phyloP scores from a whole-genome alignment of 2,329 filamentous ascomycete species.

The Monilinia fructicola region DNA sequence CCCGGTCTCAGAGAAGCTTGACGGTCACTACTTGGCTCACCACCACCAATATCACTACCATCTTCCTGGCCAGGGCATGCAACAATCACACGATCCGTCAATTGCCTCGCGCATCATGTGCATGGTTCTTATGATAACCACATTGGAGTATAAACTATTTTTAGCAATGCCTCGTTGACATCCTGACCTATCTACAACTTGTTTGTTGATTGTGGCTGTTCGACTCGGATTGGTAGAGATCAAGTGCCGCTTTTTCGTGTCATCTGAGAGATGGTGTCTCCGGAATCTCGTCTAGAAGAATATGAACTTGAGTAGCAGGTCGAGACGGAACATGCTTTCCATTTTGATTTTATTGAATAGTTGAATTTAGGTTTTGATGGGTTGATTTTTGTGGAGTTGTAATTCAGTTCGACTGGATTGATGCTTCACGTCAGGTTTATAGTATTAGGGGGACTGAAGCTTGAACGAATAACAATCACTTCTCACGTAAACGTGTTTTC shows the following conservation, averaged over 20 bases:
- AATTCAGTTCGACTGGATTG: no score
- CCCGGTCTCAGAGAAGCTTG: neutral
- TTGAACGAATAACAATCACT: no score
- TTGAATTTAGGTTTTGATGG: neutral
- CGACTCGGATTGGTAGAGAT: neutral
- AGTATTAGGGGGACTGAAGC: no score
- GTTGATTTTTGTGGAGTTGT: no score
- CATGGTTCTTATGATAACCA: neutral
- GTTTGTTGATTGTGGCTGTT: neutral
- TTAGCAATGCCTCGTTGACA: neutral
- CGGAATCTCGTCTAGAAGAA: neutral
- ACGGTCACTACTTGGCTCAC: neutral
- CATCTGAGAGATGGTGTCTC: neutral
- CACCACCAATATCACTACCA: neutral
- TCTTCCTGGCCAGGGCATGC: neutral
- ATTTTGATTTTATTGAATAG: neutral
- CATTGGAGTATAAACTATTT: neutral
- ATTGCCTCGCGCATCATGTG: neutral
- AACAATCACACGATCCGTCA: constrained; percentile 1
- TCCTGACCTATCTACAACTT: neutral
- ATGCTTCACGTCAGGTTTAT: no score
- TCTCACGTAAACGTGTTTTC: no score
- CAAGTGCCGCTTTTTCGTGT: neutral
- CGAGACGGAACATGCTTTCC: no score
- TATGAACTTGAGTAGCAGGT: no score